phyloP scores from a whole-genome alignment of 208 protist species.

The Angomonas deanei region DNA sequence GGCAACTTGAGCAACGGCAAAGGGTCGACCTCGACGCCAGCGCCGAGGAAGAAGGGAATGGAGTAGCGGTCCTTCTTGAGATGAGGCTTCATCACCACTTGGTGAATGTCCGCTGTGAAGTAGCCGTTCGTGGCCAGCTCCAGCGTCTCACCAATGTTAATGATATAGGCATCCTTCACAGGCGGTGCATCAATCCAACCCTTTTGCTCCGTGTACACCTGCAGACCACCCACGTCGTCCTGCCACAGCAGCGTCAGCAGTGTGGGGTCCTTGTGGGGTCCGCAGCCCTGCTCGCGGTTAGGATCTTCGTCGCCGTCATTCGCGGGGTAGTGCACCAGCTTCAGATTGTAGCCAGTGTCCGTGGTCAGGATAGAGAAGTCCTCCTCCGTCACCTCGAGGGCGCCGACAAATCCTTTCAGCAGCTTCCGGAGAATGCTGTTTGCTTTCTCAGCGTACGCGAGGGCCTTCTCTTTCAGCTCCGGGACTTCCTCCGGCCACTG shows the following conservation, averaged over 20 bases:
- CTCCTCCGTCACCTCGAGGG: constrained; percentile 1
- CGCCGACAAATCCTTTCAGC: constrained; percentile 1
- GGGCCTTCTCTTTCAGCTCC: not conserved
- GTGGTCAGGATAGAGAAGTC: not conserved
- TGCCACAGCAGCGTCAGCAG: constrained; percentile 1
- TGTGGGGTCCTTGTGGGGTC: constrained; percentile 2
- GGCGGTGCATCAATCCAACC: constrained; percentile 9
- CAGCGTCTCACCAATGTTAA: constrained; percentile 11
- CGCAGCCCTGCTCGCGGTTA: constrained; percentile 1
- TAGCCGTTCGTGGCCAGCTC: constrained; percentile 9
- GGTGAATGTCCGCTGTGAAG: constrained; percentile 4
- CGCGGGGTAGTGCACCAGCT: constrained; percentile 6
- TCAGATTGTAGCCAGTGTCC: not conserved
- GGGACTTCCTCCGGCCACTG: constrained; percentile 6
- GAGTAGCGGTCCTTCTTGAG: constrained; percentile 4
- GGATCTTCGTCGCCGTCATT: not conserved
- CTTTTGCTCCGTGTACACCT: constrained; percentile 11
- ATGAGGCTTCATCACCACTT: constrained; percentile 4
- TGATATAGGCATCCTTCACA: constrained; percentile 6
- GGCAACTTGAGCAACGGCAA: constrained; percentile 8
- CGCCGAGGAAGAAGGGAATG: constrained; percentile 7
- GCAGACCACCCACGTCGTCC: constrained; percentile 10
- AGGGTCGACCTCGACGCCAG: not conserved
- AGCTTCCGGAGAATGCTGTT: not conserved
- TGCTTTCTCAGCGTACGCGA: not conserved